Evolutionary conservation across 345 rosid genomes (phyloP), one percentile per base, ranked within the genome.

Genomic region (Brassica cretica): DNA sequence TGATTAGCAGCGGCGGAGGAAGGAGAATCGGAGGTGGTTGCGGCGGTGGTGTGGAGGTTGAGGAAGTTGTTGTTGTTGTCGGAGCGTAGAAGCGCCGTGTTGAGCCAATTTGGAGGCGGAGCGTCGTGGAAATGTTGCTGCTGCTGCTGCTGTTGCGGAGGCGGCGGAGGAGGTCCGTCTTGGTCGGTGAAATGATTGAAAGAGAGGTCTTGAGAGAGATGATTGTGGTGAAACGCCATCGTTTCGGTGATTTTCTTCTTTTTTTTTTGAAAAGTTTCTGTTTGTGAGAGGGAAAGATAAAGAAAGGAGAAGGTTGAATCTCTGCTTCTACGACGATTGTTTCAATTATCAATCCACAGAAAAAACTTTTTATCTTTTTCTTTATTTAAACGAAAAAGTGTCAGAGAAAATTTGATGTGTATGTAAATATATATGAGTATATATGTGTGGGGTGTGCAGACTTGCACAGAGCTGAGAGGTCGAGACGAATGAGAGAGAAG

Each of bases 221-320:
- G 91, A 73, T 86, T 90, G 73, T 89, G 95, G 58, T 90, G 94
- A 87, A 87, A 90, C 84, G 97, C 91, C 97, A 90, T 92, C 78
- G 75, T 63, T 61, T 53, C 14, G 8, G 2, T 41, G 71, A 35
- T 8, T 11, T 41, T 14, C 1, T 32, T 14, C 14, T 44, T 12
- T 44, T 44, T 9, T 39, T 9, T 14, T 70, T 53, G 49, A 39
- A 25, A 46, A 58, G 65, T 5, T 27, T 24, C 76, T 70, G 75
- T 74, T 78, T 78, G 6, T 77, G 76, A 63, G 81, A 75, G 81
- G 81, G 85, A 75, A 35, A 78, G 60, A 83, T 75, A 76, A 62
- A 61, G 62, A 70, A 59, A 66, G 35, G 5, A 46, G 49, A 72
- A 69, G 39, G 44, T 29, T 68, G 74, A 78, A 81, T 79, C 72